These are phyloP conservation scores for Penicillium alfredii DNA, from an alignment of 495 filamentous ascomycete genomes.

Conservation along the genomic window DNA sequence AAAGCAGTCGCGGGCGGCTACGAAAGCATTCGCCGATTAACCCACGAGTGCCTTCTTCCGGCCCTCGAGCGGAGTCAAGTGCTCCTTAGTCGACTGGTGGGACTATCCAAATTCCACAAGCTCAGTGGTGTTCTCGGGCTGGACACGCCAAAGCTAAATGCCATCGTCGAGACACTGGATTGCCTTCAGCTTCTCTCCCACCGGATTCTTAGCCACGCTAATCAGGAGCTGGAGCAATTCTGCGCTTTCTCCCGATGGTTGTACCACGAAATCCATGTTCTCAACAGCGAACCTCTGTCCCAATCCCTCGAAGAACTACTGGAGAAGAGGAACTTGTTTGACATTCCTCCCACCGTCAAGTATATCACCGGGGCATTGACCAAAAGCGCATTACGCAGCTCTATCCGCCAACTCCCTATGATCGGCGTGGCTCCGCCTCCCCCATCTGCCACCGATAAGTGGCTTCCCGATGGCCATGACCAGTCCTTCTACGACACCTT, in stretches of 20 bases:
- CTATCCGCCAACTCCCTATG: slow-evolving; percentile 41
- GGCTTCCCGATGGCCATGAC: slow-evolving; percentile 36
- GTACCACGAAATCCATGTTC: slow-evolving; percentile 69
- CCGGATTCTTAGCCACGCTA: slow-evolving; percentile 61
- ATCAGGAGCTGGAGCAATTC: slow-evolving; percentile 76
- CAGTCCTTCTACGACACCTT: slow-evolving; percentile 45
- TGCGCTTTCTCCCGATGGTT: slow-evolving; percentile 78
- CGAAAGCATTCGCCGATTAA: slow-evolving; percentile 66
- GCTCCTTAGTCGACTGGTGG: slow-evolving; percentile 77
- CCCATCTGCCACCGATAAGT: slow-evolving; percentile 24
- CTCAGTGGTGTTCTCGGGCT: slow-evolving; percentile 61
- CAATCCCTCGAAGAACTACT: slow-evolving; percentile 41
- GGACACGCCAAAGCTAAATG: slow-evolving; percentile 51
- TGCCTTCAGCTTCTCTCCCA: slow-evolving; percentile 69
- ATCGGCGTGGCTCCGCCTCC: slow-evolving; percentile 29
- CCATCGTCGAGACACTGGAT: slow-evolving; percentile 62
- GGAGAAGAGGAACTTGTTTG: slow-evolving; percentile 41
- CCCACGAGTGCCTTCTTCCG: slow-evolving; percentile 82
- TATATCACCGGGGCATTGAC: slow-evolving; percentile 49
- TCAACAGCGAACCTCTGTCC: slow-evolving; percentile 40
- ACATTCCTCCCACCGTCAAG: slow-evolving; percentile 43
- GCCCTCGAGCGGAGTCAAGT: slow-evolving; percentile 78
- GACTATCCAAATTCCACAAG: slow-evolving; percentile 74
- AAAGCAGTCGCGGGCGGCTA: slow-evolving; percentile 74
- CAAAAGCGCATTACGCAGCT: slow-evolving; percentile 40